phyloP scores from a whole-genome alignment of 495 filamentous ascomycete genomes.

The Penicillium fimorum region DNA sequence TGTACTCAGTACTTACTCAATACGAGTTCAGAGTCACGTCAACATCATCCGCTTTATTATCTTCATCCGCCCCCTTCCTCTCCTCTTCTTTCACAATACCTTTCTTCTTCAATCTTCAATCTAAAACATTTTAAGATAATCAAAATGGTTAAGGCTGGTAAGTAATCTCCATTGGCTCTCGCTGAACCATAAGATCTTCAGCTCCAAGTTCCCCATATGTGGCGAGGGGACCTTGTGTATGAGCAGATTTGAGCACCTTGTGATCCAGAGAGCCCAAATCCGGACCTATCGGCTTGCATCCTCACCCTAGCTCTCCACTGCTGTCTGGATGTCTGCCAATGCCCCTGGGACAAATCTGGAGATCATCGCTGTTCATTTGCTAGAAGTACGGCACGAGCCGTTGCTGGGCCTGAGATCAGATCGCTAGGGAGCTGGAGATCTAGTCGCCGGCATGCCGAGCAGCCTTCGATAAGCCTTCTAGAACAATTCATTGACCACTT shows the following conservation, averaged over 20 bases:
- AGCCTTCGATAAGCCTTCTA: constrained; percentile 13
- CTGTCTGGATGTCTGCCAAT: not conserved
- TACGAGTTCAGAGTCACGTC: constrained; percentile 25
- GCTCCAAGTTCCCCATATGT: constrained; percentile 32
- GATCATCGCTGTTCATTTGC: constrained; percentile 10
- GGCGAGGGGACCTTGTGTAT: constrained; percentile 45
- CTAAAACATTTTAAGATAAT: constrained; percentile 34
- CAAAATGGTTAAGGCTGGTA: constrained; percentile 97
- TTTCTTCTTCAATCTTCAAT: constrained; percentile 10
- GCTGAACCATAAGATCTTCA: constrained; percentile 10
- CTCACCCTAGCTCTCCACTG: constrained; percentile 19
- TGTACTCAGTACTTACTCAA: constrained; percentile 2
- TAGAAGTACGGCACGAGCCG: not conserved
- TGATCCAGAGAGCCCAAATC: constrained; percentile 18
- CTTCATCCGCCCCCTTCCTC: constrained; percentile 19
- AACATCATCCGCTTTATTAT: constrained; percentile 36
- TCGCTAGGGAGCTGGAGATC: not conserved
- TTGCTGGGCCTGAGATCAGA: not conserved
- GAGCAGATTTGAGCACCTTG: constrained; percentile 59
- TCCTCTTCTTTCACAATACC: constrained; percentile 12
- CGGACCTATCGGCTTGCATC: constrained; percentile 37
- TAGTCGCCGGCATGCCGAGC: not conserved
- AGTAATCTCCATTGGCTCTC: constrained; percentile 36
- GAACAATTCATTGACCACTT: constrained; percentile 12
- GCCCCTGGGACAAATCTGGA: not conserved